Percentiles rank a stretch among this genome's conserved stretches.
These are phyloP conservation scores for Trapa bicornis DNA, from an alignment of 345 rosid species.

Conservation along the genomic window DNA sequence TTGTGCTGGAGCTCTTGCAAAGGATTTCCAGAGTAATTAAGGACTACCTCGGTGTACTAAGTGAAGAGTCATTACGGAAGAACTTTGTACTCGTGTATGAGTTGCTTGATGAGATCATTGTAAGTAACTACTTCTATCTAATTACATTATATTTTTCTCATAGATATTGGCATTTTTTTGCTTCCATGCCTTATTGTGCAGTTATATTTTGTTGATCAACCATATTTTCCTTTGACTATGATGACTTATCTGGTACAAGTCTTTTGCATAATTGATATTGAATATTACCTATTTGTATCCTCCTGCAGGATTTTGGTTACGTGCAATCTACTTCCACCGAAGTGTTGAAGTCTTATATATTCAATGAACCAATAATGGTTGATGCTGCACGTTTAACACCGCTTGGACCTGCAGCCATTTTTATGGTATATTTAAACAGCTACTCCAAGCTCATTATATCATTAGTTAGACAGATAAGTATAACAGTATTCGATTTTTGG, in stretches of 20 bases:
- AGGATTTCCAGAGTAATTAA: conserved; percentile 94
- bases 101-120: conserved; percentile 93
- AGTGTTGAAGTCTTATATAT: conserved; percentile 77
- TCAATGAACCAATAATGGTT: conserved; percentile 86
- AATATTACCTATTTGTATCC: not conserved
- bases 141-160: not conserved
- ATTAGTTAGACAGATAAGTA: not conserved
- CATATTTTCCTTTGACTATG: too few relatives aligned
- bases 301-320: conserved; percentile 81
- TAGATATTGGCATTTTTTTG: too few relatives aligned
- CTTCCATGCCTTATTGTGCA: too few relatives aligned
- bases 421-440: conserved; percentile 41
- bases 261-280: not conserved
- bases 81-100: conserved; percentile 94
- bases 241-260: not conserved
- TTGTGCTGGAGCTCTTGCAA: conserved; percentile 92
- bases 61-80: conserved; percentile 87
- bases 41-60: conserved; percentile 90
- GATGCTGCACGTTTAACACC: conserved; percentile 78
- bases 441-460: not conserved
- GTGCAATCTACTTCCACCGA: conserved; percentile 97
- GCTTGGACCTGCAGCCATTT: conserved; percentile 83
- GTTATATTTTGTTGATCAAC: too few relatives aligned
- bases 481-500: not conserved
- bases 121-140: conserved; percentile 22